Conservation (phyloP, 495 filamentous ascomycete species). For the Penicillium chermesinum region DNA sequence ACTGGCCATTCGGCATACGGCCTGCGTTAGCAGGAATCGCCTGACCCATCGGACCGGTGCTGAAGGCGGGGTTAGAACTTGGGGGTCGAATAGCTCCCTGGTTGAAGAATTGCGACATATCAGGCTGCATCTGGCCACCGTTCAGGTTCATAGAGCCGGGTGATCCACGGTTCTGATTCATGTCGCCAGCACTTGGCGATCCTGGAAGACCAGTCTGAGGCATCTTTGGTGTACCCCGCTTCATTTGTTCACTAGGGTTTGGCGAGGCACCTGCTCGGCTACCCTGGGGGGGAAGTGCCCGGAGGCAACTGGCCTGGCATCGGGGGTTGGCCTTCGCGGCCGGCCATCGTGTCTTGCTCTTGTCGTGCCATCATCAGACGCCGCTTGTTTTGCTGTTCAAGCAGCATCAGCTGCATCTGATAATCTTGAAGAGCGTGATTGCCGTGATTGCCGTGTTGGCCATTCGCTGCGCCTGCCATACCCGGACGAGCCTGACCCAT, state of each 20-base stretch:
- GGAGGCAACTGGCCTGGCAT: conserved; percentile 56
- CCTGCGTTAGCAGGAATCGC: conserved; percentile 47
- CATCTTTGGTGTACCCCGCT: conserved; percentile 86
- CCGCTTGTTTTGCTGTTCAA: conserved; percentile 99
- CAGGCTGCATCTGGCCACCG: conserved; percentile 60
- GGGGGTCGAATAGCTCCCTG: conserved; percentile 66
- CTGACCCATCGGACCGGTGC: conserved; percentile 58
- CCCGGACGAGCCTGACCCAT: conserved; percentile 52
- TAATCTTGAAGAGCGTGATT: conserved; percentile 97
- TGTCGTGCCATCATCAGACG: conserved; percentile 93
- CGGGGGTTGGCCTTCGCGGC: conserved; percentile 53
- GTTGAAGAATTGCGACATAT: conserved; percentile 56
- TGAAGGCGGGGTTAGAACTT: conserved; percentile 77
- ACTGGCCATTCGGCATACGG: conserved; percentile 46
- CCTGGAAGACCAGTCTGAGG: conserved; percentile 64
- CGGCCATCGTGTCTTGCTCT: conserved; percentile 77
- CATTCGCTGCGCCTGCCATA: conserved; percentile 45
- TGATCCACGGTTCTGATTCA: conserved; percentile 71
- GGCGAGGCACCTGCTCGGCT: conserved; percentile 80
- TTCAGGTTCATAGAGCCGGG: conserved; percentile 78
- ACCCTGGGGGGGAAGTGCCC: conserved; percentile 77
- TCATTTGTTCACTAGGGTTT: conserved; percentile 83
- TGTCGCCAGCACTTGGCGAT: conserved; percentile 78
- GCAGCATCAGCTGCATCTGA: conserved; percentile 98
- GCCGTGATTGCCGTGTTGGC: conserved; percentile 75